Evolutionary conservation across 2,329 filamentous ascomycete species (phyloP).

Genomic region (Aspergillus sergii): DNA sequence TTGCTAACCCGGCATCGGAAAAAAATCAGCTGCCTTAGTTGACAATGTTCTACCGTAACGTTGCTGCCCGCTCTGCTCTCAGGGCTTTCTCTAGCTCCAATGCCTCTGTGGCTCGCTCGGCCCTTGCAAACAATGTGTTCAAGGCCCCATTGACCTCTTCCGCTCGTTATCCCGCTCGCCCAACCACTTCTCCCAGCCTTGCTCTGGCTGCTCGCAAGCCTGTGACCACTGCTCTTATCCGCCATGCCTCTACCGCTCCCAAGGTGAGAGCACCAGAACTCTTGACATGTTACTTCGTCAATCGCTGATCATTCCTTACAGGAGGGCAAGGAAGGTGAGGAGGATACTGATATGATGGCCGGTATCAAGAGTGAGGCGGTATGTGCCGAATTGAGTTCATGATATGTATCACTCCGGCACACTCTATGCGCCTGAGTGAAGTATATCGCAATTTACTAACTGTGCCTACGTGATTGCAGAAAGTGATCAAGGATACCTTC

Average conservation of each 20-base stretch:
- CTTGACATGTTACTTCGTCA: constrained; percentile 39
- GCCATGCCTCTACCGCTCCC: constrained; percentile 47
- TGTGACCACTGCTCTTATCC: constrained; percentile 51
- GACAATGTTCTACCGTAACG: constrained; percentile 51
- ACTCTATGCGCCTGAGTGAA: not conserved
- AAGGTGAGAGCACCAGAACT: constrained; percentile 48
- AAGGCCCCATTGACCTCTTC: constrained; percentile 49
- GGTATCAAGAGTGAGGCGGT: constrained; percentile 62
- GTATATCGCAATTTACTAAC: constrained; percentile 1
- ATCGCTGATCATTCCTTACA: constrained; percentile 52
- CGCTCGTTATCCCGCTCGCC: constrained; percentile 40
- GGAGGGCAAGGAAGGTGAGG: constrained; percentile 43
- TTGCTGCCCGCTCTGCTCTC: constrained; percentile 48
- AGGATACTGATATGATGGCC: constrained; percentile 54
- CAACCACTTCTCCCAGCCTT: constrained; percentile 40
- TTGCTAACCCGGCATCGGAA: constrained; percentile 32
- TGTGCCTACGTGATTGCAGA: constrained; percentile 42
- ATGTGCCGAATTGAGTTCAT: constrained; percentile 32
- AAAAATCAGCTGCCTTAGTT: constrained; percentile 35
- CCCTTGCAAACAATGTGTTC: constrained; percentile 44
- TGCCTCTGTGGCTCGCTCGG: constrained; percentile 45
- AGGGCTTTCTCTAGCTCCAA: constrained; percentile 48
- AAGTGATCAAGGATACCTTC: constrained; percentile 70
- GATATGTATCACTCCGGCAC: constrained; percentile 3
- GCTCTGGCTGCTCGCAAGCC: constrained; percentile 49